These are phyloP conservation scores for Purpureocillium lavendulum DNA, from an alignment of 2,329 filamentous ascomycete genomes.

Conservation along the genomic window DNA sequence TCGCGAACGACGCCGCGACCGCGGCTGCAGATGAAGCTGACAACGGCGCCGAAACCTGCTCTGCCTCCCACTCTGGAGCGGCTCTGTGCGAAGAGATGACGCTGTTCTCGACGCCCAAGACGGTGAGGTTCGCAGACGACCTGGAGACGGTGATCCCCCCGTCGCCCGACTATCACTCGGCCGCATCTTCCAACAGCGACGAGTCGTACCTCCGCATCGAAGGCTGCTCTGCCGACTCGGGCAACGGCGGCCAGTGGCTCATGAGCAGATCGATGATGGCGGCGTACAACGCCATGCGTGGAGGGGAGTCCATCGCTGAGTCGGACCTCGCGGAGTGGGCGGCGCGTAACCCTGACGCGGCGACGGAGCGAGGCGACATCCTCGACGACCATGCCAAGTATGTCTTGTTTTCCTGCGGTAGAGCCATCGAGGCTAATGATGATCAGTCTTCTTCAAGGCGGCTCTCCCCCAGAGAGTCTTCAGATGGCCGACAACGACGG, in stretches of 20 bases:
- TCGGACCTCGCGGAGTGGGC: neutral
- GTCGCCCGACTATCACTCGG: neutral
- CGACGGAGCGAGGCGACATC: neutral
- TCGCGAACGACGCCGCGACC: too few relatives aligned
- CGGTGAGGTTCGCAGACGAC: neutral
- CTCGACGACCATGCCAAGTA: neutral
- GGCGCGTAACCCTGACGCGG: neutral
- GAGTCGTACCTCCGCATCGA: too few relatives aligned
- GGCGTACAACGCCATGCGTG: conserved; percentile 1
- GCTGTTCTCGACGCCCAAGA: neutral
- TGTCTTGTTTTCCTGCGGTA: neutral
- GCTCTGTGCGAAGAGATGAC: neutral
- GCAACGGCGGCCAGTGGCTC: neutral
- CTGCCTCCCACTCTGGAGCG: too few relatives aligned
- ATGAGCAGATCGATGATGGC: neutral
- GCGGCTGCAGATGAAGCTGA: too few relatives aligned
- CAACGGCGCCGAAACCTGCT: too few relatives aligned
- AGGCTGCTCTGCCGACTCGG: neutral
- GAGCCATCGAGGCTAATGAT: too few relatives aligned
- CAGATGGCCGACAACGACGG: neutral
- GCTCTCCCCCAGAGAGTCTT: too few relatives aligned
- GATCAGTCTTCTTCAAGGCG: too few relatives aligned
- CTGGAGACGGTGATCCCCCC: neutral
- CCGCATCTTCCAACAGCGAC: too few relatives aligned
- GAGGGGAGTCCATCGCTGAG: neutral